These are phyloP conservation scores for Cystofilobasidium macerans DNA, from an alignment of 768 basidiomycete species.

Conservation along the genomic window DNA sequence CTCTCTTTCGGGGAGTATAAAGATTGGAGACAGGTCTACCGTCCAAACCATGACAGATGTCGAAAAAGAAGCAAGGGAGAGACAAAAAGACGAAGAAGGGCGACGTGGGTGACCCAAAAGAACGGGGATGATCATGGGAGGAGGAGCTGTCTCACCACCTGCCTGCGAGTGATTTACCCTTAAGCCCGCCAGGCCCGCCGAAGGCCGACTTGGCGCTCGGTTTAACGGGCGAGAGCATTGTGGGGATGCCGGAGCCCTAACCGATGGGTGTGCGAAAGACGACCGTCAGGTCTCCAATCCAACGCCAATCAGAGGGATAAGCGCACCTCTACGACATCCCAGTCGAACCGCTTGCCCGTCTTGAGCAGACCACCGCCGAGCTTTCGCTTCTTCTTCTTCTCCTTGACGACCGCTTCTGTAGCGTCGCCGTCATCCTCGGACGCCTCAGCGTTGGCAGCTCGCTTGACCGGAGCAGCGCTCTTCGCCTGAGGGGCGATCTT, in stretches of 20 bases:
- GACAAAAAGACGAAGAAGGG: too few species aligned
- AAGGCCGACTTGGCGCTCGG: neutral
- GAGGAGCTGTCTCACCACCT: neutral
- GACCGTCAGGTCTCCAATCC: neutral
- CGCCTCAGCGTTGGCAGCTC: neutral
- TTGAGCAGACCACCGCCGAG: neutral
- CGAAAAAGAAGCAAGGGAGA: too few species aligned
- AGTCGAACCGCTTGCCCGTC: neutral
- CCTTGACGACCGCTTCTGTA: neutral
- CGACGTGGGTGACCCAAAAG: too few species aligned
- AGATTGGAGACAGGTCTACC: too few species aligned
- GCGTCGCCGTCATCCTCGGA: neutral
- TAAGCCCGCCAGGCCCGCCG: neutral
- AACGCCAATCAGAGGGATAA: neutral
- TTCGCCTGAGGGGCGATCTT: too few species aligned
- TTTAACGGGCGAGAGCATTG: neutral
- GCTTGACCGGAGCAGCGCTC: neutral
- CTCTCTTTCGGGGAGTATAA: too few species aligned
- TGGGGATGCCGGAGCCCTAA: neutral
- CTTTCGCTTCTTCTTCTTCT: conserved; percentile 9
- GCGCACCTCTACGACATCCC: neutral
- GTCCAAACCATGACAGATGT: too few species aligned
- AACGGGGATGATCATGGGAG: too few species aligned
- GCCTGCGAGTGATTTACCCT: neutral
- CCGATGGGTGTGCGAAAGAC: neutral